Evolutionary conservation across 306 rosid species (phyloP).

Genomic region (Vachellia collinsii): DNA sequence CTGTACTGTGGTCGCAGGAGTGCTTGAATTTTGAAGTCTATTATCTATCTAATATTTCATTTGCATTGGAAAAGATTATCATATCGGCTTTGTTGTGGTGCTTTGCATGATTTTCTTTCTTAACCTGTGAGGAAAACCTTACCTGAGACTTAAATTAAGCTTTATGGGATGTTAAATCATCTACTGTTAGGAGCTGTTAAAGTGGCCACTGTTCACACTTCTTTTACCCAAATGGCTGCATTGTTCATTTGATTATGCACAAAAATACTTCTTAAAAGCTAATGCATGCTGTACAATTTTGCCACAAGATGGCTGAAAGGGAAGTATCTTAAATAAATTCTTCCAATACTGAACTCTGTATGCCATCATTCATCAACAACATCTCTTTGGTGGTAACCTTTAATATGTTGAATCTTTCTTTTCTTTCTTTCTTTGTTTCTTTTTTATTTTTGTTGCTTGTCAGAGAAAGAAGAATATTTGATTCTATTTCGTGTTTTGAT

Average conservation of each 20-base stretch:
- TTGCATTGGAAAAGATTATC: not conserved
- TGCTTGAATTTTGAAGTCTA: not conserved
- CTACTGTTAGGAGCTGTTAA: not conserved
- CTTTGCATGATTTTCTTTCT: not conserved
- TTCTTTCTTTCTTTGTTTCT: not conserved
- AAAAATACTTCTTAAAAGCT: not conserved
- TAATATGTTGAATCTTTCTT: not conserved
- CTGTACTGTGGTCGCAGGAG: not conserved
- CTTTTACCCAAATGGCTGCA: not conserved
- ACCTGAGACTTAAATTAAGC: not conserved
- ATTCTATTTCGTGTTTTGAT: not conserved
- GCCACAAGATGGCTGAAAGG: constrained; percentile 7
- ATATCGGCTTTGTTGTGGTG: not conserved
- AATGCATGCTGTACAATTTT: not conserved
- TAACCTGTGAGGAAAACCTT: not conserved
- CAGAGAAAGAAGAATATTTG: not conserved
- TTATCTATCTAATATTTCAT: not conserved
- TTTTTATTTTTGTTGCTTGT: not conserved
- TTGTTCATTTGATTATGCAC: constrained; percentile 6
- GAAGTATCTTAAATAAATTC: constrained; percentile 11
- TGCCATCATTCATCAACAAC: not conserved
- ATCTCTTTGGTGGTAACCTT: constrained; percentile 16
- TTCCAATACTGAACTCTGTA: not conserved
- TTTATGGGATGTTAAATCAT: constrained; percentile 18
- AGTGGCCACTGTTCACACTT: not conserved